Conservation (phyloP, 176 grass and related monocot genomes). For the Oryza glumipatula region DNA sequence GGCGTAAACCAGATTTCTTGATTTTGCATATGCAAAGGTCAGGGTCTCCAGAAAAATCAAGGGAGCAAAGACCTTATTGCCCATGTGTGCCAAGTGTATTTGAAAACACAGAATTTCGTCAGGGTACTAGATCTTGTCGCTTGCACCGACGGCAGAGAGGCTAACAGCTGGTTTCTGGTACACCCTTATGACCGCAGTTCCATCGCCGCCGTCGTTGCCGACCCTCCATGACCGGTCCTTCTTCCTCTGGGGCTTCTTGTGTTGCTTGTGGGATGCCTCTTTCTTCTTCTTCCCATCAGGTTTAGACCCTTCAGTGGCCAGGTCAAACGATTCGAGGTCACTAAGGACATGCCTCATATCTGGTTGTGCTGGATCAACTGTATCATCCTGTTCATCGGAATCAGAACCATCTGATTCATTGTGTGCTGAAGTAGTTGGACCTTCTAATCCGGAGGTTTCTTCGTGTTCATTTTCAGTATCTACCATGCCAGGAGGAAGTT, state of each 20-base stretch:
- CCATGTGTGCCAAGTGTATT: neutral
- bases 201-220: constrained; percentile 50
- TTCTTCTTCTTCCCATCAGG: constrained; percentile 44
- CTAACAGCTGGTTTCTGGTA: constrained; percentile 54
- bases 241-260: constrained; percentile 72
- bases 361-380: constrained; percentile 5
- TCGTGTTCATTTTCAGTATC: neutral
- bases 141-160: constrained; percentile 10
- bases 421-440: constrained; percentile 17
- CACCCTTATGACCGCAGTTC: constrained; percentile 51
- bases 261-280: constrained; percentile 49
- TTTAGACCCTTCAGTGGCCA: constrained; percentile 39
- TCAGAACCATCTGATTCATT: constrained; percentile 17
- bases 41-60: neutral
- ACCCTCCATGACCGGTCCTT: constrained; percentile 82
- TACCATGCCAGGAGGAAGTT: constrained; percentile 62
- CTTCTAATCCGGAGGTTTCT: neutral
- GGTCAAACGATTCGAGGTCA: constrained; percentile 67
- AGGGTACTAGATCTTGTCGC: neutral
- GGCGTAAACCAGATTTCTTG: neutral
- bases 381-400: constrained; percentile 6
- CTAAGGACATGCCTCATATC: constrained; percentile 49
- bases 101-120: neutral
- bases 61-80: neutral
- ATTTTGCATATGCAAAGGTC: neutral